Percentiles rank a stretch among this genome's conserved stretches.
These are phyloP conservation scores for Wickerhamomyces silvicola DNA, from an alignment of 805 yeast species.

Conservation along the genomic window DNA sequence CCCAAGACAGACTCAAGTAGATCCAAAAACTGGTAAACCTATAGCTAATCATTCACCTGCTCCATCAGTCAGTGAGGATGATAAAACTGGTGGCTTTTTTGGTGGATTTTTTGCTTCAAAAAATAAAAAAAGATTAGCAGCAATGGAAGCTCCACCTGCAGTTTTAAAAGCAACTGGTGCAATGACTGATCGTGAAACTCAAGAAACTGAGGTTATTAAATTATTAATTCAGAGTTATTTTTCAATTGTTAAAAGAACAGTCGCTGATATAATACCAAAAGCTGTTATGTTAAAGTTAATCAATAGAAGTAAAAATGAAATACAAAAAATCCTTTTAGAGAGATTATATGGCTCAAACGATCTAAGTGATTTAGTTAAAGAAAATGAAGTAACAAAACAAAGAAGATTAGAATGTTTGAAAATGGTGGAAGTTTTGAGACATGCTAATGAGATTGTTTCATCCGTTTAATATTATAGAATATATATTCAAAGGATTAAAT, in stretches of 20 bases:
- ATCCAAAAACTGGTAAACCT: slow-evolving; percentile 88
- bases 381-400: slow-evolving; percentile 86
- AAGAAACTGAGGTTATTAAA: slow-evolving; percentile 96
- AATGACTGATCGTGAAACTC: slow-evolving; percentile 89
- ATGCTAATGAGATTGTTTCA: slow-evolving; percentile 84
- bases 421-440: slow-evolving; percentile 88
- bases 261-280: slow-evolving; percentile 91
- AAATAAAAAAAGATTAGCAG: slow-evolving; percentile 88
- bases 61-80: slow-evolving; percentile 27
- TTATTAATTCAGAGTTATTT: slow-evolving; percentile 85
- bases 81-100: slow-evolving; percentile 72
- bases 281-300: slow-evolving; percentile 92
- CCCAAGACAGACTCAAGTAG: slow-evolving; percentile 67
- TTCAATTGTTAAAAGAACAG: slow-evolving; percentile 86
- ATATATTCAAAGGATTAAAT: too few species aligned
- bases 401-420: slow-evolving; percentile 90
- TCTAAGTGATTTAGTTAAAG: slow-evolving; percentile 74
- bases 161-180: slow-evolving; percentile 86
- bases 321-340: slow-evolving; percentile 85
- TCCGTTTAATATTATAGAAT: slow-evolving; percentile 23
- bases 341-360: slow-evolving; percentile 75
- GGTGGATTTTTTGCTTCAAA: slow-evolving; percentile 92
- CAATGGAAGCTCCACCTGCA: slow-evolving; percentile 97
- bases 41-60: slow-evolving; percentile 32
- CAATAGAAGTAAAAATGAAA: slow-evolving; percentile 73